phyloP scores from a whole-genome alignment of 257 asterid genomes.

The Nicotiana undulata region DNA sequence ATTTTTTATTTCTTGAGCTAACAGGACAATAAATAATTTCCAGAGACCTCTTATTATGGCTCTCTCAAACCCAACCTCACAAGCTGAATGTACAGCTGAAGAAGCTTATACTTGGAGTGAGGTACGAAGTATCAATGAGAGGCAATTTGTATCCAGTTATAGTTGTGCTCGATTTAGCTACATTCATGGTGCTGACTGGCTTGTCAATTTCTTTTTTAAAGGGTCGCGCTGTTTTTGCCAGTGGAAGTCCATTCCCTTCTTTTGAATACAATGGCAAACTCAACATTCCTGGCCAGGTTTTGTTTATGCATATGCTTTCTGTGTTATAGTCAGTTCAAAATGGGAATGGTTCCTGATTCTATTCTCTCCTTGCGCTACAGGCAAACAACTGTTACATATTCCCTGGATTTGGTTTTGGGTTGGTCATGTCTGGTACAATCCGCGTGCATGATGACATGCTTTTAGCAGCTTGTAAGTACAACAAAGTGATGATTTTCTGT shows the following conservation, averaged over 20 bases:
- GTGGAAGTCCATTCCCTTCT: constrained; percentile 96
- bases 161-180: not conserved
- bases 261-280: constrained; percentile 61
- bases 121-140: constrained; percentile 28
- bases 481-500: not conserved
- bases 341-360: not conserved
- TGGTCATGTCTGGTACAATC: constrained; percentile 89
- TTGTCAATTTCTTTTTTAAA: constrained; percentile 13
- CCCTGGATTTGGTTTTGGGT: constrained; percentile 92
- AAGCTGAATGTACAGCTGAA: constrained; percentile 98
- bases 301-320: not conserved
- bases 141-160: not conserved
- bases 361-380: constrained; percentile 22
- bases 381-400: constrained; percentile 96
- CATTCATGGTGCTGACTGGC: not conserved
- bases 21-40: not conserved
- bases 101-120: constrained; percentile 92
- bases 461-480: constrained; percentile 86
- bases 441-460: constrained; percentile 99
- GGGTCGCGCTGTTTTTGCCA: constrained; percentile 89
- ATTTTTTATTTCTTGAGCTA: not conserved
- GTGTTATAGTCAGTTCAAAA: not conserved
- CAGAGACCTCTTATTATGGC: constrained; percentile 98
- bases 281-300: constrained; percentile 83
- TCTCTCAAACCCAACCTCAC: constrained; percentile 95